These are phyloP conservation scores for Dinochytrium kinnereticum DNA, from an alignment of 371 early-diverging fungal species.

Conservation along the genomic window DNA sequence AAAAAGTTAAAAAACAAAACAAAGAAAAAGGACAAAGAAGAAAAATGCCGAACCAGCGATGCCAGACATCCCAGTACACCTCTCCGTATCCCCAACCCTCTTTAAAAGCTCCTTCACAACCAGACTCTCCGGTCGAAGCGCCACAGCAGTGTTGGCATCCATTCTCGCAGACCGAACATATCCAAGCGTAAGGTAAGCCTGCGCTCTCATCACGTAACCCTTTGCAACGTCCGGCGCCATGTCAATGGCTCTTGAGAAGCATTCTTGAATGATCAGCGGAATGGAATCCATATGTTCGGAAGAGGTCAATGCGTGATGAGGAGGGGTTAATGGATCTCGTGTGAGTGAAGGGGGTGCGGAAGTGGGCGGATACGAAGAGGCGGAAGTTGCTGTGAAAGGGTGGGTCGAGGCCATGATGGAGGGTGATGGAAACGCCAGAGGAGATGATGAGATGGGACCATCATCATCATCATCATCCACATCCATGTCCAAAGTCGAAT, in stretches of 20 bases:
- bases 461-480: too few species aligned
- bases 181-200: conserved; percentile 2
- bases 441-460: too few species aligned
- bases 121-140: neutral
- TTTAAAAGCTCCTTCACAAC: neutral
- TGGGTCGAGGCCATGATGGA: neutral
- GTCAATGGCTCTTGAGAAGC: conserved; percentile 2
- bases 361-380: too few species aligned
- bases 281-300: neutral
- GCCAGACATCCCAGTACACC: neutral
- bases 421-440: neutral
- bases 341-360: neutral
- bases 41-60: neutral
- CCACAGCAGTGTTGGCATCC: neutral
- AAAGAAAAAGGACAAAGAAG: neutral
- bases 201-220: neutral
- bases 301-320: neutral
- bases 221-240: neutral
- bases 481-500: neutral
- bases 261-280: conserved; percentile 4
- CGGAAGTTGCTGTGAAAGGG: too few species aligned
- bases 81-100: conserved; percentile 7
- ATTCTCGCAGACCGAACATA: neutral
- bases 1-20: neutral
- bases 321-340: too few species aligned